A percentile compares a stretch with the other conserved stretches of the same genome.
phyloP scores from a whole-genome alignment of 2,329 filamentous ascomycete genomes.

The Ascochyta pisi region DNA sequence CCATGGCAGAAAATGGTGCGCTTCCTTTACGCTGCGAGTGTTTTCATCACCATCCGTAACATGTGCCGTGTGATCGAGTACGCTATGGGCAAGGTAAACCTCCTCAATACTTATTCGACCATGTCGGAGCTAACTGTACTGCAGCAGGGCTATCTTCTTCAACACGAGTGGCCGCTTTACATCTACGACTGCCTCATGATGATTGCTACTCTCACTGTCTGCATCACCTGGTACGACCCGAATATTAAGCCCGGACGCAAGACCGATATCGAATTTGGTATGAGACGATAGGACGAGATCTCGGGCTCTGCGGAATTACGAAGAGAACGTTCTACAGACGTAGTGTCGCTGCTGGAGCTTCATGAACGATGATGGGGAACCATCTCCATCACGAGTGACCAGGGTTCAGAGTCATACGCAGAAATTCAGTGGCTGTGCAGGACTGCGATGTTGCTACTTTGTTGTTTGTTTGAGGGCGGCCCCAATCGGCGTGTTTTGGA shows the following conservation, averaged over 20 bases:
- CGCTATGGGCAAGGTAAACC: conserved; percentile 33
- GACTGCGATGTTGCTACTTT: too few relatives aligned
- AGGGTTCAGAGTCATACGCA: too few relatives aligned
- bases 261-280: conserved; percentile 29
- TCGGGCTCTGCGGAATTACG: background rate
- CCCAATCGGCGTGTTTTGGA: too few relatives aligned
- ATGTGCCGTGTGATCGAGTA: conserved; percentile 60
- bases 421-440: too few relatives aligned
- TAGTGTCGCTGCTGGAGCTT: conserved; percentile 15
- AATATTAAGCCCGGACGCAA: conserved; percentile 33
- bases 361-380: conserved; percentile 6
- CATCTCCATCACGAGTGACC: background rate
- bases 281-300: conserved; percentile 18
- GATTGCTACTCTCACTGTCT: conserved; percentile 31
- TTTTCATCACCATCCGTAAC: conserved; percentile 55
- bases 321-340: conserved; percentile 2
- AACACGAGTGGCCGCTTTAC: conserved; percentile 37
- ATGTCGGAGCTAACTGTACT: conserved; percentile 8
- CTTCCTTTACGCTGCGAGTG: conserved; percentile 49
- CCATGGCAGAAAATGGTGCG: conserved; percentile 46
- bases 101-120: background rate
- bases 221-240: conserved; percentile 36
- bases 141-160: conserved; percentile 34
- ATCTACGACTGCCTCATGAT: conserved; percentile 39
- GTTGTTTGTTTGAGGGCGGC: too few relatives aligned